Percentiles rank a stretch among this genome's conserved stretches.
Evolutionary conservation across 2,329 filamentous ascomycete species (phyloP).

Genomic region (Pleomassaria siparia): DNA sequence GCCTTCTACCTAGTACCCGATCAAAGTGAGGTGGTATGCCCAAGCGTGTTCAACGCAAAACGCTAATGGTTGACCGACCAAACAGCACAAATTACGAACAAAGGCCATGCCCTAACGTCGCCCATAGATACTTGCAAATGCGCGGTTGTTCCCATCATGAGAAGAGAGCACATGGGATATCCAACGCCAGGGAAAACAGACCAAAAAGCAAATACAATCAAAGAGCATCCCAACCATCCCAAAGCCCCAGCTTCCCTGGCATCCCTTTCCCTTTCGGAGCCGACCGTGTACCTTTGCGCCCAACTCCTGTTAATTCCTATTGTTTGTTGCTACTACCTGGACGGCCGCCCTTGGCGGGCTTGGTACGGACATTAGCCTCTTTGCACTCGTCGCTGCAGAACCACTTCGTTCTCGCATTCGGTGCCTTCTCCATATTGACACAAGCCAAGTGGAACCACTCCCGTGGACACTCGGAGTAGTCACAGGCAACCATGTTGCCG

Average conservation of each 20-base stretch:
- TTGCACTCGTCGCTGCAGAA: slow-evolving; percentile 45
- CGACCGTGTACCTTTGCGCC: slow-evolving; percentile 35
- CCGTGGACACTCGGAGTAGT: slow-evolving; percentile 64
- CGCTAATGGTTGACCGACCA: too few relatives aligned
- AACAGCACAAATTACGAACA: too few relatives aligned
- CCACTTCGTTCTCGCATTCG: slow-evolving; percentile 47
- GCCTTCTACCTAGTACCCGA: neutral
- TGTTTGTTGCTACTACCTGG: slow-evolving; percentile 40
- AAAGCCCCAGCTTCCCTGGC: slow-evolving; percentile 31
- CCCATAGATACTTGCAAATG: neutral
- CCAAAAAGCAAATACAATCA: slow-evolving; percentile 35
- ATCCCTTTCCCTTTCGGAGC: slow-evolving; percentile 37
- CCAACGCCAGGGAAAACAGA: slow-evolving; percentile 1
- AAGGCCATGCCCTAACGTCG: too few relatives aligned
- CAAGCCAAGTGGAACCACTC: slow-evolving; percentile 71
- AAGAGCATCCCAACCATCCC: slow-evolving; percentile 42
- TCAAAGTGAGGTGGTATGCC: neutral
- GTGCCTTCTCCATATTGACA: slow-evolving; percentile 62
- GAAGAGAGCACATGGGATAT: slow-evolving; percentile 1
- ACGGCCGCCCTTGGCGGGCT: slow-evolving; percentile 36
- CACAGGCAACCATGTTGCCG: slow-evolving; percentile 69
- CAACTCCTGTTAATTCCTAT: slow-evolving; percentile 45
- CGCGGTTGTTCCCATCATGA: neutral
- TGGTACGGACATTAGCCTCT: slow-evolving; percentile 27
- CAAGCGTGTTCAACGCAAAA: neutral